Base-by-base conservation (phyloP, 73 alveolate species). In the Paramecium sexaurelia region DNA sequence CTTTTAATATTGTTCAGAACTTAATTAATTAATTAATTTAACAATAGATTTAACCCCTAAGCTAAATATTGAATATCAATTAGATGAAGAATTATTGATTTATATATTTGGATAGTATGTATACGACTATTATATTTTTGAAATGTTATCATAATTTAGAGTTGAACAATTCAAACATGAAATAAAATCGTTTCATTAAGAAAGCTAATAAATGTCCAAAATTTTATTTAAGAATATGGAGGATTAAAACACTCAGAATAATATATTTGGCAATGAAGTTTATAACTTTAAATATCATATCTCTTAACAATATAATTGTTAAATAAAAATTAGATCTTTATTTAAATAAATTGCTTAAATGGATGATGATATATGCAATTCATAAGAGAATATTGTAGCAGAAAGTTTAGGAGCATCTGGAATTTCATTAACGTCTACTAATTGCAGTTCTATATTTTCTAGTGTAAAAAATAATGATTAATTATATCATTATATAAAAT, bases 21-120 rank as follows among this genome's bases (percentile, higher is more conserved):
- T 78, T 8, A 39, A 78, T 9, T 15, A 29, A 24, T 11, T 78
- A 78, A 39, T 78, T 7, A 78, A 78, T 15, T 19, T 78, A 33
- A 7, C 90, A 13, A 29, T 29, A n/a, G 9, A 78, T 22, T 78
- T 78, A 41, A 13, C 32, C 15, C 86, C 29, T 24, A 39, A 78
- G 7, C 11, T 29, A 22, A n/a, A 37, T 19, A 78, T 78, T 4
- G 41, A 43, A 5, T 45, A 35, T 37, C 35, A 41, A 78, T 20
- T 41, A 24, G 75, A 78, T 45, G 90, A 78, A 22, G 22, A 37
- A 17, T 9, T 78, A 9, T 37, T 78, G 19, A 37, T 40, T 20
- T 24, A 78, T 41, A 78, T 78, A 20, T 78, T 78, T 78, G 90
- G 90, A 45, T 24, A 78, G 55, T 24, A 29, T 43, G 27, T 78